Evolutionary conservation across 805 yeast species (phyloP), one percentile per base, ranked within the genome.

Genomic region (Suhomyces canberraensis): DNA sequence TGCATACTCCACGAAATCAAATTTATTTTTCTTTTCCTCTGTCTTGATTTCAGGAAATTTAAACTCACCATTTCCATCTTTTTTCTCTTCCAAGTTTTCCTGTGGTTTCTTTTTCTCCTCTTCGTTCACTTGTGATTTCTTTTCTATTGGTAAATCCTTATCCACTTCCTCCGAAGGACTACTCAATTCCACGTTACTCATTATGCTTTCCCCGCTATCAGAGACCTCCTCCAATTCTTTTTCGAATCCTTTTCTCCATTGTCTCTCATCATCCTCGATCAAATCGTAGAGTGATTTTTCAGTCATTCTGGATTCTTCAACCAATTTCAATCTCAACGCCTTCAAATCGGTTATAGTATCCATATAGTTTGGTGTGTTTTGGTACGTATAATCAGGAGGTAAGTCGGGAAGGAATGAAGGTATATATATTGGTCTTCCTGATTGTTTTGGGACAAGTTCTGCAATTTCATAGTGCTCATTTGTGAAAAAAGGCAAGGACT

Each of bases 361-460:
- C 38, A 80, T 71, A 54, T 68, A 89, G 44, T 73, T 71, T 0
- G 95, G 84, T 0, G 96, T 84, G 38, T 80, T 75, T 58, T 78
- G 79, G 56, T 84, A 91, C 0, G 98, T 91, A 59, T 90, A 95
- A 51, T 88, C 95, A 0, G 98, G 96, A 1, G 98, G 98, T 19
- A 91, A 69, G 9, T 79, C 78, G 0, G 98, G 98, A 48, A 91
- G 64, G 81, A 89, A 89, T 4, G 64, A 53, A 0, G 95, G 95
- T 6, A 86, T 71, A 41, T 77, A 76, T 4, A 56, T 53, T 1
- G 71, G 69, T 19, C 47, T 46, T n/a, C 38, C 32, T 4, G 55
- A 42, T 31, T 24, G 81, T 61, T 38, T 81, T 1, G 73, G 89
- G 11, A 82, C 75, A 17, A 85, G 66, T 33, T 71, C 64, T 3